Conservation (phyloP, 176 grass and related monocot species). For the Cocos nucifera region DNA sequence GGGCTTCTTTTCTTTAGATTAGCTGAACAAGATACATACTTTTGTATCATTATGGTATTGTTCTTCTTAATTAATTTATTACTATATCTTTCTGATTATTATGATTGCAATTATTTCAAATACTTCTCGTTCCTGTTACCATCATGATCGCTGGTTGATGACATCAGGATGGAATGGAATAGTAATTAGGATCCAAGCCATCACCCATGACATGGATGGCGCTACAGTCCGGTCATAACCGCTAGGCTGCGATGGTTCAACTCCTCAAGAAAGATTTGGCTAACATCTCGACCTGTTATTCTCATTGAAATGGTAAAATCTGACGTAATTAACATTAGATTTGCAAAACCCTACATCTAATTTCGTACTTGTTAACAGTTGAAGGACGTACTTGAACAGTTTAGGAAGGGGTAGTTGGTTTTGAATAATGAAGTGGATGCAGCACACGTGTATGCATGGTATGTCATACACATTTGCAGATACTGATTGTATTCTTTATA, state of each 20-base stretch:
- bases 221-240: conserved; percentile 48
- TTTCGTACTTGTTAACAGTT: conserved; percentile 34
- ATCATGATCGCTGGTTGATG: conserved; percentile 2
- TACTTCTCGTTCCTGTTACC: no score
- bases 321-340: conserved; percentile 57
- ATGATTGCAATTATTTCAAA: no score
- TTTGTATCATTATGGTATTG: no score
- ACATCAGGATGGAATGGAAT: conserved; percentile 21
- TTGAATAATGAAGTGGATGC: conserved; percentile 18
- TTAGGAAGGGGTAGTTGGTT: conserved; percentile 27
- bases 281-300: conserved; percentile 20
- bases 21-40: no score
- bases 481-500: no score
- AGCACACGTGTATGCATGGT: conserved; percentile 24
- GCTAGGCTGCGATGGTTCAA: conserved; percentile 40
- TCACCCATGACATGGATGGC: conserved; percentile 31
- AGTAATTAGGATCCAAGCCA: conserved; percentile 30
- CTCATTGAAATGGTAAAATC: conserved; percentile 34
- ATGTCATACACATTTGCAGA: not conserved
- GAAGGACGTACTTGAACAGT: conserved; percentile 2
- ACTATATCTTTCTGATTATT: no score
- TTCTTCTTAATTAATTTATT: no score
- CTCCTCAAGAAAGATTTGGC: conserved; percentile 36
- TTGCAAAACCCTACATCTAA: conserved; percentile 26
- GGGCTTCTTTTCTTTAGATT: no score